phyloP scores from a whole-genome alignment of 768 basidiomycete species.

The Coprinopsis marcescibilis region DNA sequence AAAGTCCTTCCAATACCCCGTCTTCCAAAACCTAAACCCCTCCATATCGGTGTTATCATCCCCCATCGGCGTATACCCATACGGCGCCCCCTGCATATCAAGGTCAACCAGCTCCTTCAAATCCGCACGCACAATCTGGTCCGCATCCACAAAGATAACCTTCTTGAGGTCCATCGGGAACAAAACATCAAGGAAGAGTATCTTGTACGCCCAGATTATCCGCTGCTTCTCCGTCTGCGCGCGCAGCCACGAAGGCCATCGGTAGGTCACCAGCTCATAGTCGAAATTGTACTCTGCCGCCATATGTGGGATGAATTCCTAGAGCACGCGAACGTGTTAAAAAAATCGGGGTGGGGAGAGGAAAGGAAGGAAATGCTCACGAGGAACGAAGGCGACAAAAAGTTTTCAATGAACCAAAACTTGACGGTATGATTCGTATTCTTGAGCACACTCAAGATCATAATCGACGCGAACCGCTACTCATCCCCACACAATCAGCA shows the following conservation, averaged over 20 bases:
- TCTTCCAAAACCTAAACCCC: conserved; percentile 98
- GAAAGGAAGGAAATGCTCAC: conserved; percentile 35
- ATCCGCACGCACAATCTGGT: conserved; percentile 96
- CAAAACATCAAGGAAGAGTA: conserved; percentile 95
- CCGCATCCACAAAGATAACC: conserved; percentile 98
- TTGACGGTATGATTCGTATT: conserved; percentile 95
- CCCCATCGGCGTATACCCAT: conserved; percentile 97
- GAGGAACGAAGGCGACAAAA: conserved; percentile 94
- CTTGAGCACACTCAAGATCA: conserved; percentile 92
- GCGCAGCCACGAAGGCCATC: conserved; percentile 99
- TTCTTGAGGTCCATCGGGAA: conserved; percentile 99
- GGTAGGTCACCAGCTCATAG: conserved; percentile 97
- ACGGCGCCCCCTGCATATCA: conserved; percentile 88
- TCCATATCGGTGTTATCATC: conserved; percentile 94
- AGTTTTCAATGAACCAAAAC: conserved; percentile 99
- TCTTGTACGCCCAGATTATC: conserved; percentile 99
- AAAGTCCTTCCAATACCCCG: conserved; percentile 91
- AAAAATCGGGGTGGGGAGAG: not conserved
- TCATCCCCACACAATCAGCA: conserved; percentile 6
- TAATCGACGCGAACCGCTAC: conserved; percentile 95
- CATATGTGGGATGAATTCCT: conserved; percentile 95
- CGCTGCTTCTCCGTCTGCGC: conserved; percentile 96
- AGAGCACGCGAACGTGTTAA: not conserved
- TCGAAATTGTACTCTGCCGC: conserved; percentile 90
- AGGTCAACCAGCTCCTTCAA: conserved; percentile 91